These are phyloP conservation scores for Macroventuria anomochaeta DNA, from an alignment of 2,329 filamentous ascomycete species.

Conservation along the genomic window DNA sequence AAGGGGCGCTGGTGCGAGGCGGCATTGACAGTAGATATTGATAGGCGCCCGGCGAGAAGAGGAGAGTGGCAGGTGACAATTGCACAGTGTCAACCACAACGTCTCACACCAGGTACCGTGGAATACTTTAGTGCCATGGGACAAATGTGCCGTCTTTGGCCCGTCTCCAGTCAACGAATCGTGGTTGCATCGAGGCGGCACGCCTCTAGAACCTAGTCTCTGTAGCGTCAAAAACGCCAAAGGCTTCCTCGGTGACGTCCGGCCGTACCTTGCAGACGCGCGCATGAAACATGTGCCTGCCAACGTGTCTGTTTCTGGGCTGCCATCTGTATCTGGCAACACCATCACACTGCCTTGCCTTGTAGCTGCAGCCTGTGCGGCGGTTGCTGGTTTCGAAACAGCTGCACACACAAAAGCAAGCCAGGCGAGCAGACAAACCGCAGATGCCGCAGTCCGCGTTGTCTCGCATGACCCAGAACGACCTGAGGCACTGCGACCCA, in stretches of 20 bases:
- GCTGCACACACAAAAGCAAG: not conserved
- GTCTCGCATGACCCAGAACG: conserved; percentile 18
- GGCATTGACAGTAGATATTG: conserved; percentile 24
- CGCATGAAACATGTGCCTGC: conserved; percentile 5
- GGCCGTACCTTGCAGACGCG: conserved; percentile 19
- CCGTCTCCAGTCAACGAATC: conserved; percentile 13
- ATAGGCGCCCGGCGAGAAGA: conserved; percentile 12
- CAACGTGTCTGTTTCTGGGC: conserved; percentile 1
- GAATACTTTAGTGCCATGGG: not conserved
- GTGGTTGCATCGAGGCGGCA: conserved; percentile 5
- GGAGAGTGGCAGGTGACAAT: not conserved
- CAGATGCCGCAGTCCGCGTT: conserved; percentile 2
- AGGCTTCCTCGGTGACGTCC: conserved; percentile 15
- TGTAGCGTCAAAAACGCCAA: conserved; percentile 11
- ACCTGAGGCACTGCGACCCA: conserved; percentile 17
- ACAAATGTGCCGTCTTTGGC: conserved; percentile 3
- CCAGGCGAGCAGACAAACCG: conserved; percentile 9
- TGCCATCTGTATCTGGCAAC: not conserved
- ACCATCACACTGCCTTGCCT: not conserved
- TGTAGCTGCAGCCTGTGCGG: conserved; percentile 1
- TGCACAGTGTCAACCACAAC: conserved; percentile 7
- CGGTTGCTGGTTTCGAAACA: conserved; percentile 16
- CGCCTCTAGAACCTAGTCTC: conserved; percentile 12
- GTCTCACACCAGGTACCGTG: not conserved
- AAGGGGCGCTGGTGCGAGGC: conserved; percentile 14